Evolutionary conservation across 2,329 filamentous ascomycete genomes (phyloP).

Genomic region (Hymenoscyphus infarciens): DNA sequence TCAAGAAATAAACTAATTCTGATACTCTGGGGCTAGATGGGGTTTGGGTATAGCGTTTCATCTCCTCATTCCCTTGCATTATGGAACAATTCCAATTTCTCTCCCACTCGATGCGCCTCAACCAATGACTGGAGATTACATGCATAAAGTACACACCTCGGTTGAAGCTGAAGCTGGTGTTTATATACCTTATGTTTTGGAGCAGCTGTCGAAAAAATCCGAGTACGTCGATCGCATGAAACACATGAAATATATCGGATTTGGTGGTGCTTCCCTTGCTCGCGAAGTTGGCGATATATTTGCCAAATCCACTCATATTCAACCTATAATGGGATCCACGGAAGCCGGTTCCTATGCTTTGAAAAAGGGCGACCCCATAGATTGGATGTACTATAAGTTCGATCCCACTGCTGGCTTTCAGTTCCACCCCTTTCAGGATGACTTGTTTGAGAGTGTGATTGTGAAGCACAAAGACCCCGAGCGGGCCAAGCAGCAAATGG

Average conservation of each 20-base stretch:
- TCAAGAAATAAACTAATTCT: no score
- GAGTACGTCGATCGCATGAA: slow-evolving; percentile 4
- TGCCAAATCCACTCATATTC: slow-evolving; percentile 2
- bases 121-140: slow-evolving; percentile 6
- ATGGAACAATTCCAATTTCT: slow-evolving; percentile 4
- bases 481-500: neutral
- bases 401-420: slow-evolving; percentile 3
- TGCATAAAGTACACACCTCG: slow-evolving; percentile 3
- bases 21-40: neutral
- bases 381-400: slow-evolving; percentile 10
- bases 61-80: neutral
- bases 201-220: slow-evolving; percentile 1
- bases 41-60: neutral
- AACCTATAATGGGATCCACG: slow-evolving; percentile 5
- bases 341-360: slow-evolving; percentile 6
- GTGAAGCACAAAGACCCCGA: slow-evolving; percentile 7
- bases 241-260: slow-evolving; percentile 6
- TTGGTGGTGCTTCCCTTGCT: slow-evolving; percentile 7
- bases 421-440: slow-evolving; percentile 4
- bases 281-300: slow-evolving; percentile 5
- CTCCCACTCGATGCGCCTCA: slow-evolving; percentile 1
- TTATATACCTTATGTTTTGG: slow-evolving; percentile 10
- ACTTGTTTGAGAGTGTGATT: slow-evolving; percentile 7
- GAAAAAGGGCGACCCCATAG: neutral
- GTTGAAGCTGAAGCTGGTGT: slow-evolving; percentile 6